Evolutionary conservation across 257 asterid species (phyloP), one percentile per base, ranked within the genome.

Genomic region (Henckelia pumila): DNA sequence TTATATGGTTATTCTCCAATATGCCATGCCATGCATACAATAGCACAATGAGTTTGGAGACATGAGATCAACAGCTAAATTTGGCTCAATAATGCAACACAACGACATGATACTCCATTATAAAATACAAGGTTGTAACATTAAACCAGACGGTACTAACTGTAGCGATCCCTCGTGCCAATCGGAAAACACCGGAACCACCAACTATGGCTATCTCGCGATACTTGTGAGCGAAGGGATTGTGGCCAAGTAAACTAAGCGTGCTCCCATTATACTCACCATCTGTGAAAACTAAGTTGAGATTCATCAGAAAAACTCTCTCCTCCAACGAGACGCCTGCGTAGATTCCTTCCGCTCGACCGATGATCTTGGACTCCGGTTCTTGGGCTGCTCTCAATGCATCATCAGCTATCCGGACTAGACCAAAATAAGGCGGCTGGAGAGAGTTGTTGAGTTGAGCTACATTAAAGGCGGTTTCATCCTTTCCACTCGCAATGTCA

Each of bases 141-240:
- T 75, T 72, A 3, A 73, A 61, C 37, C 53, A 73, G 62, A 47
- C 59, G 8, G 82, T 78, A 13, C 50, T 78, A 29, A 76, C 64
- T 7, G 71, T 77, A 26, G 77, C 78, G 5, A 80, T 32, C 33
- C 85, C 85, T 6, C 67, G 59, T 3, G 85, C 82, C 29, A 80
- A 58, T 58, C 85, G 79, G 56, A 80, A 80, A 37, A 68, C 49
- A 1, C 80, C 85, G n/a, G 75, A 74, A n/a, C n/a, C n/a, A n/a
- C n/a, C n/a, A n/a, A n/a, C n/a, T n/a, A n/a, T n/a, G n/a, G n/a
- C n/a, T n/a, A 82, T 24, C 74, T 82, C 86, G 50, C 84, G 67
- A 53, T 82, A 71, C 59, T 44, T 32, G 5, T 78, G 76, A 0
- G 59, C 70, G 17, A 62, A 71, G 0, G 77, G 64, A 4, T 76